Percentiles rank a stretch among this genome's conserved stretches.
Conservation (phyloP, 176 grass and related monocot species). For the Poa annua region DNA sequence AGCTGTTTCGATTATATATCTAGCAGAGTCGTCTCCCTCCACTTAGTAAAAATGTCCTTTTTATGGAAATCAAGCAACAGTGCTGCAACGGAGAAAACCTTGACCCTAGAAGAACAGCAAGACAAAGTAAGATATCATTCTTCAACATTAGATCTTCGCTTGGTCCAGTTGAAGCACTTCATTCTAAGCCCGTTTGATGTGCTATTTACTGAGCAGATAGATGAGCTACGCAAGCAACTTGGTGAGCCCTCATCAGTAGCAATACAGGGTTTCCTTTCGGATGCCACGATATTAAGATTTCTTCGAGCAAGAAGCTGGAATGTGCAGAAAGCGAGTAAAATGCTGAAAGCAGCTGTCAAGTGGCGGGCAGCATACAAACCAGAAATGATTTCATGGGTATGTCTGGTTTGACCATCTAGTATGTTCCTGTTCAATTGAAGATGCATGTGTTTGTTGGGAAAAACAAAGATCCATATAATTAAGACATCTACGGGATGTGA, state of each 20-base stretch:
- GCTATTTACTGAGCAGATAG: constrained; percentile 50
- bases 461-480: not conserved
- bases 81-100: constrained; percentile 40
- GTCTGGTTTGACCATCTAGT: not conserved
- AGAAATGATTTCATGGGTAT: constrained; percentile 69
- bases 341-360: constrained; percentile 71
- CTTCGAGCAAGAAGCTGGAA: constrained; percentile 78
- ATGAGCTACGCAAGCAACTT: constrained; percentile 62
- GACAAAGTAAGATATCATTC: constrained; percentile 38
- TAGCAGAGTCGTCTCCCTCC: not conserved
- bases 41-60: constrained; percentile 54
- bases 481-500: not conserved
- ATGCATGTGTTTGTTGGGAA: not conserved
- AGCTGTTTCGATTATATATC: constrained; percentile 17
- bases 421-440: constrained; percentile 16
- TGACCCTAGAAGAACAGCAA: constrained; percentile 54
- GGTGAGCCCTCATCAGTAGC: constrained; percentile 41
- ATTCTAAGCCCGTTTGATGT: constrained; percentile 3
- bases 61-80: constrained; percentile 55
- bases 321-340: constrained; percentile 69
- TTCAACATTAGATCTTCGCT: not conserved
- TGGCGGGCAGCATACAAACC: constrained; percentile 70
- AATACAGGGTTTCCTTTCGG: constrained; percentile 58
- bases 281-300: constrained; percentile 58
- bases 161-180: not conserved